Base-by-base conservation (phyloP, 176 grass and related monocot genomes). In the Phragmites australis region DNA sequence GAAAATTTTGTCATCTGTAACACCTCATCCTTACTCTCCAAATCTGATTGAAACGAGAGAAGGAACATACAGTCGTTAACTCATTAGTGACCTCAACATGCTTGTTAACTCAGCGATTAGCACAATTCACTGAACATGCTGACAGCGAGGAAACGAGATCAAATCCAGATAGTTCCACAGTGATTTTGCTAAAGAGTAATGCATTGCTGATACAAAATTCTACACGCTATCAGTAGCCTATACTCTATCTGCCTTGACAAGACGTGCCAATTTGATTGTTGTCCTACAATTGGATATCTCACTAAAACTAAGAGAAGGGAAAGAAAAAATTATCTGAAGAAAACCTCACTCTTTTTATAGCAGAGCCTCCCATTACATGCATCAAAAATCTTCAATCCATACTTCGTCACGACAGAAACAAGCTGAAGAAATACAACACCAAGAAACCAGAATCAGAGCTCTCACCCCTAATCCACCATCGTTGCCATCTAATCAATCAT, bases 301-400 rank as follows among this genome's bases (percentile, higher is more conserved):
- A n/a, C n/a, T n/a, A n/a, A n/a, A n/a, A n/a, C n/a, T n/a, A n/a
- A n/a, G n/a, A n/a, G n/a, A n/a, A n/a, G n/a, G n/a, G n/a, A n/a
- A n/a, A n/a, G n/a, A n/a, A n/a, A n/a, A n/a, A n/a, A n/a, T n/a
- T n/a, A n/a, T n/a, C 63, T 6, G 43, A 52, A 55, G 70, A 47
- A 55, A 72, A 30, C 4, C 82, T 85, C 21, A 98, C 95, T 78
- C 69, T 87, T 98, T 18, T 94, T 67, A 23, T 94, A 91, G 78
- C 78, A 84, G 21, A 98, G 85, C 62, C 65, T 89, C 61, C 92
- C 95, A 29, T 50, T 93, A 31, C 74, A 55, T 19, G 92, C 83
- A 60, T 98, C 90, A 65, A 98, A 98, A 89, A 98, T 85, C 88
- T 64, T 94, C 72, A 98, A 94, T 10, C 95, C 95, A 40, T 98